These are phyloP conservation scores for Trichoderma koningii DNA, from an alignment of 2,329 filamentous ascomycete species.

Conservation along the genomic window DNA sequence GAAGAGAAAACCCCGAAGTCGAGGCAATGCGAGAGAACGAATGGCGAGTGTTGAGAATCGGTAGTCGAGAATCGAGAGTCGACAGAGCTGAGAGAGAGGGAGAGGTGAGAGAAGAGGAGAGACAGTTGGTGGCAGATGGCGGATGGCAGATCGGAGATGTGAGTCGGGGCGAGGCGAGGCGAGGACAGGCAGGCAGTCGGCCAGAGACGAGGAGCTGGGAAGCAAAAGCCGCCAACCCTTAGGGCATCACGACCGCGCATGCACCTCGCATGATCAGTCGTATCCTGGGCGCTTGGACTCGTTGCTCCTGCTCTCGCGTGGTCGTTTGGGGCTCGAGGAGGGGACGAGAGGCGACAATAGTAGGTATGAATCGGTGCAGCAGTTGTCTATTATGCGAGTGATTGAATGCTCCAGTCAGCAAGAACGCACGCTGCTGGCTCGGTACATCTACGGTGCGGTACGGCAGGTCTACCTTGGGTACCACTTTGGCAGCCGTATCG, in stretches of 20 bases:
- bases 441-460: too few relatives aligned
- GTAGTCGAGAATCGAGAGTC: background rate
- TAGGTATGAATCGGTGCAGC: conserved; percentile 13
- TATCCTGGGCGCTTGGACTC: conserved; percentile 21
- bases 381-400: conserved; percentile 16
- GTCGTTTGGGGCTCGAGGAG: background rate
- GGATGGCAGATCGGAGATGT: too few relatives aligned
- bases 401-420: conserved; percentile 16
- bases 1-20: background rate
- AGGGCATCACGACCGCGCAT: conserved; percentile 23
- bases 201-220: background rate
- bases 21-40: background rate
- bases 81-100: too few relatives aligned
- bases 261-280: conserved; percentile 23
- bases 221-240: conserved; percentile 14
- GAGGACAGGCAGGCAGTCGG: background rate
- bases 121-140: background rate
- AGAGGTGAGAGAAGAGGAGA: background rate
- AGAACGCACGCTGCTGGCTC: background rate
- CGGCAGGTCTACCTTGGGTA: background rate
- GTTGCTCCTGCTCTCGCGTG: conserved; percentile 6
- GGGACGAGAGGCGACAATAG: conserved; percentile 6
- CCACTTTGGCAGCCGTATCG: background rate
- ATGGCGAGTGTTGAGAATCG: background rate
- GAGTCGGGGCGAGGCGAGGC: too few relatives aligned